Base-by-base conservation (phyloP, 176 grass and related monocot genomes). In the Aegilops umbellulata region DNA sequence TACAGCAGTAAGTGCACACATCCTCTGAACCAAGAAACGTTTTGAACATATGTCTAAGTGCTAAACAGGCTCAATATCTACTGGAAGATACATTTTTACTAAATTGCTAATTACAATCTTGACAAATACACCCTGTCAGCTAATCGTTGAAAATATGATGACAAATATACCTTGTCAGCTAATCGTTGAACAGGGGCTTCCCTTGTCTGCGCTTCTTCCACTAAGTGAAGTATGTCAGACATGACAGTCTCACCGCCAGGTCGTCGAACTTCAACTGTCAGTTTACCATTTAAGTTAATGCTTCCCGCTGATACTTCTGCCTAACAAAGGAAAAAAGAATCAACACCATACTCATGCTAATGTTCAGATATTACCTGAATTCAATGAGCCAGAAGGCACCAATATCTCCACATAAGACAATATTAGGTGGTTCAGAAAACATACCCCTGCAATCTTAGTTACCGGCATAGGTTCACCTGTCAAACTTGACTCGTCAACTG, bases 401-500 rank as follows among this genome's bases (percentile, higher is more conserved):
- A 81, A 64, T 65, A 73, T 60, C 72, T 90, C 19, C 38, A 78
- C 26, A 84, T 80, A 84, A 82, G 65, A 84, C 60, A 62, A 23
- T 58, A 78, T 60, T 58, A 66, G 32, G 27, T 46, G 69, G 74
- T 81, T 69, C 78, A 17, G 42, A 25, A 86, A 83, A 79, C 74
- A 84, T 91, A 98, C 96, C 91, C 96, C 96, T 82, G 88, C 86
- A 81, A 94, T 87, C 63, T 98, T 98, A 87, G 92, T 94, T 55
- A 98, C 92, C 65, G 96, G 96, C 86, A 98, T 90, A 77, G 93
- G 91, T 92, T 98, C 97, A 41, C 97, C 97, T 85, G 94, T 98
- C 60, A 98, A 88, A 89, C 94, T 98, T 76, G 97, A 98, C 86
- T 98, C 94, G 86, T 98, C 97, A 90, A 98, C 84, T 55, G 94